A percentile compares a stretch with the other conserved stretches of the same genome.
These are phyloP conservation scores for Didymosphaeria variabile DNA, from an alignment of 2,329 filamentous ascomycete species.

Conservation along the genomic window DNA sequence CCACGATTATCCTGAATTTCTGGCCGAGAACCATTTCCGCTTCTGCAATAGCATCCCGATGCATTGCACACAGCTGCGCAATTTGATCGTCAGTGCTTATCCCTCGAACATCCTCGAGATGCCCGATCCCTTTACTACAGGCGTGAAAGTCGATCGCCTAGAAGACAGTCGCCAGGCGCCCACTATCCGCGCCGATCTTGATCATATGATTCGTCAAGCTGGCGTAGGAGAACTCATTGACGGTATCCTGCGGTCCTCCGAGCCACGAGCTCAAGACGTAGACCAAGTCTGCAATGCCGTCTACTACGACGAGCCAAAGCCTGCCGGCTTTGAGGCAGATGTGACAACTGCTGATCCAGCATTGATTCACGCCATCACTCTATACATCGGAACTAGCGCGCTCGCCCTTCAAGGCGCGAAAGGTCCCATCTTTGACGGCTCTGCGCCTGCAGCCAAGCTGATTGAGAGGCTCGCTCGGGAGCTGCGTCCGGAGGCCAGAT, in stretches of 20 bases:
- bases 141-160: conserved; percentile 78
- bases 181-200: conserved; percentile 69
- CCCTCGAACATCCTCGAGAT: conserved; percentile 75
- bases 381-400: conserved; percentile 80
- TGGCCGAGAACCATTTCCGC: conserved; percentile 84
- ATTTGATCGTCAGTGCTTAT: conserved; percentile 84
- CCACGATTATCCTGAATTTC: conserved; percentile 93
- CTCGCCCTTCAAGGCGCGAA: conserved; percentile 67
- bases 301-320: conserved; percentile 65
- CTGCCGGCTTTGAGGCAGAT: conserved; percentile 72
- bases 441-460: conserved; percentile 73
- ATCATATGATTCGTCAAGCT: conserved; percentile 58
- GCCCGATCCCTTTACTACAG: conserved; percentile 75
- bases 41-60: conserved; percentile 83
- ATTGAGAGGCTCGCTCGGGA: conserved; percentile 80
- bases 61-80: conserved; percentile 86
- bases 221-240: conserved; percentile 65
- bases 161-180: conserved; percentile 78
- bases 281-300: conserved; percentile 80
- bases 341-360: conserved; percentile 73
- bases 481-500: conserved; percentile 78
- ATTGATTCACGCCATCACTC: conserved; percentile 82
- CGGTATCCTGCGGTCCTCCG: conserved; percentile 58
- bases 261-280: conserved; percentile 75
- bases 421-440: conserved; percentile 70